These are phyloP conservation scores for Novymonas esmeraldas DNA, from an alignment of 208 protist genomes.

Conservation along the genomic window DNA sequence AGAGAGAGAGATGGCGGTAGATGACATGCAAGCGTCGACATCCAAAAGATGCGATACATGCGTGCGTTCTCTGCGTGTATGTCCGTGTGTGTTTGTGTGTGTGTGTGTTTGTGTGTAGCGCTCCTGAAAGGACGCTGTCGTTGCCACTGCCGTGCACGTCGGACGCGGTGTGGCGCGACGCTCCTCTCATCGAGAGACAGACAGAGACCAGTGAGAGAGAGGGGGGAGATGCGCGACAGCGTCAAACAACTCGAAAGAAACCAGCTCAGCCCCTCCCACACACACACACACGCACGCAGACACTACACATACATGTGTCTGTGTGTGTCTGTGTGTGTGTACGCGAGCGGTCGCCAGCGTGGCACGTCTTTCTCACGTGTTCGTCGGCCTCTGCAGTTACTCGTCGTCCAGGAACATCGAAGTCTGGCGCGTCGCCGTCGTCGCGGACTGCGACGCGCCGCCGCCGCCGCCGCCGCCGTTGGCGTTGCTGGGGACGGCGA, in stretches of 20 bases:
- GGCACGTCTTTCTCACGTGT: too few relatives aligned
- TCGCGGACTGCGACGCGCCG: conserved; percentile 17
- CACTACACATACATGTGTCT: neutral
- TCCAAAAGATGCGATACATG: neutral
- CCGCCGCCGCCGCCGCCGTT: neutral
- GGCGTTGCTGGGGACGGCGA: neutral
- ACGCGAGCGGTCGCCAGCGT: too few relatives aligned
- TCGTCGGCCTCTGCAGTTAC: conserved; percentile 7
- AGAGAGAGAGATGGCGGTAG: neutral
- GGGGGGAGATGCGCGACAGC: too few relatives aligned
- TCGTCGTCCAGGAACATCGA: conserved; percentile 82
- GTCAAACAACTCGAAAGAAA: too few relatives aligned
- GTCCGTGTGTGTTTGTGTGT: neutral
- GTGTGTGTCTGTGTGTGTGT: neutral
- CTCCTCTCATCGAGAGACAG: neutral
- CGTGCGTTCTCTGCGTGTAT: neutral
- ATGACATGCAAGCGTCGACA: too few relatives aligned
- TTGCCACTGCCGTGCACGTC: too few relatives aligned
- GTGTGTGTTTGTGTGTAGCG: neutral
- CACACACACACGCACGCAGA: neutral
- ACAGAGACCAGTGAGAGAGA: too few relatives aligned
- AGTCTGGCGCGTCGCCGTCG: conserved; percentile 29
- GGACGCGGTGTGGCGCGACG: too few relatives aligned
- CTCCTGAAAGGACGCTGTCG: too few relatives aligned
- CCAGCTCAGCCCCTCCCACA: neutral